Evolutionary conservation across 352 stramenopile genomes (phyloP), one percentile per base, ranked within the genome.

Genomic region (Pythium phragmiticola): DNA sequence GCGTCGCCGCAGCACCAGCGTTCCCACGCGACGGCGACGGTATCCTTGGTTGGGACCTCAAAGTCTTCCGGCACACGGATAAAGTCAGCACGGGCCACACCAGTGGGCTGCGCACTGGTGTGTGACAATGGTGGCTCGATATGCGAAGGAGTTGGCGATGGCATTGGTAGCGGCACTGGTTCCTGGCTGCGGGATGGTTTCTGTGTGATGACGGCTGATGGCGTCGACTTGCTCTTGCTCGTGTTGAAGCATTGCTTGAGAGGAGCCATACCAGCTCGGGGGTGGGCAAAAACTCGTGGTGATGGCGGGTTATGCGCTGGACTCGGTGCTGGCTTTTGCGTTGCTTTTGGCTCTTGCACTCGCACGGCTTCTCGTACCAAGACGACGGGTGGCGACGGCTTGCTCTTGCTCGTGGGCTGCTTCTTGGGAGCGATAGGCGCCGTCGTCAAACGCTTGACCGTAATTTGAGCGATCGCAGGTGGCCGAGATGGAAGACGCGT

Each of bases 1-100:
- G 53, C 21, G 17, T 70, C 64, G 26, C 64, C 64, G n/a, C 64
- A 70, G 45, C 64, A 70, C 64, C 64, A 70, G 36, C 65, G 65
- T 53, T 55, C 57, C 64, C 64, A 70, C 13, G 64, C 64, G 17
- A 66, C 43, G 3, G 57, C 23, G 21, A 70, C 47, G 7, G 33
- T 62, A 45, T 65, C 64, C 50, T 70, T 66, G 23, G 64, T 70
- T n/a, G 53, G 57, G 9, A 70, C 51, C 19, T 70, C 64, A 46
- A 66, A 70, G 14, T 63, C 50, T 3, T 28, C 51, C 13, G 64
- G 56, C 3, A 59, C 7, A 21, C 42, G 28, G 43, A 50, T 39
- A 4, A 34, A 7, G 21, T 36, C 26, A 54, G 7, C 14, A 14
- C 7, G 23, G 48, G 30, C 9, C 12, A 28, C 8, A 13, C 8